Evolutionary conservation across 352 stramenopile genomes (phyloP), one percentile per base, ranked within the genome.

Genomic region (Globisporangium cystogenes): DNA sequence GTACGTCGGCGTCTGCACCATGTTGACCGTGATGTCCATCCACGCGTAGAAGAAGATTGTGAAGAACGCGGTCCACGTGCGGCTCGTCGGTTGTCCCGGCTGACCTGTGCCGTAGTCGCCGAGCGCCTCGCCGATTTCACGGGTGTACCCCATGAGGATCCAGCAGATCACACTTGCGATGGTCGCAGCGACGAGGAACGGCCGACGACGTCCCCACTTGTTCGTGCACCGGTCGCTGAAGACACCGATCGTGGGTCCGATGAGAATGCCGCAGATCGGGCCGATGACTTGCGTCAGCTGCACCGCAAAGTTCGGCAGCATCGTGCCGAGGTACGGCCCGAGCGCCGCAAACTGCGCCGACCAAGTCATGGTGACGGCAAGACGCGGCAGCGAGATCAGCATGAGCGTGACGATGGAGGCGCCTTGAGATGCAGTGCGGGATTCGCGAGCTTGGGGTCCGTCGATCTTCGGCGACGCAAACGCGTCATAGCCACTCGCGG

Each of bases 281-380:
- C 35, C 35, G 35, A 40, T 40, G 5, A 40, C 12, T 16, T 40
- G n/a, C n/a, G n/a, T n/a, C n/a, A n/a, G n/a, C n/a, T n/a, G n/a
- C n/a, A n/a, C n/a, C n/a, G n/a, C n/a, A n/a, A n/a, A n/a, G n/a
- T n/a, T n/a, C n/a, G n/a, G n/a, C n/a, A n/a, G n/a, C n/a, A n/a
- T n/a, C n/a, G 35, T 82, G 18, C 60, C 62, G 23, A 87, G 60
- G 41, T 85, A 82, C 11, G 76, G 74, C 0, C 72, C 71, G 18
- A 87, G 54, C 7, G 71, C 76, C 18, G 74, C 72, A 69, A 67
- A 85, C 33, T 85, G 76, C 15, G 73, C 76, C 3, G 76, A 55
- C 76, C 74, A 87, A 0, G 27, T 86, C 59, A n/a, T n/a, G n/a
- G n/a, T n/a, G n/a, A n/a, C n/a, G n/a, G n/a, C n/a, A n/a, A n/a